phyloP scores from a whole-genome alignment of 192 early-diverging fungal genomes.

The Dissophora ornata region DNA sequence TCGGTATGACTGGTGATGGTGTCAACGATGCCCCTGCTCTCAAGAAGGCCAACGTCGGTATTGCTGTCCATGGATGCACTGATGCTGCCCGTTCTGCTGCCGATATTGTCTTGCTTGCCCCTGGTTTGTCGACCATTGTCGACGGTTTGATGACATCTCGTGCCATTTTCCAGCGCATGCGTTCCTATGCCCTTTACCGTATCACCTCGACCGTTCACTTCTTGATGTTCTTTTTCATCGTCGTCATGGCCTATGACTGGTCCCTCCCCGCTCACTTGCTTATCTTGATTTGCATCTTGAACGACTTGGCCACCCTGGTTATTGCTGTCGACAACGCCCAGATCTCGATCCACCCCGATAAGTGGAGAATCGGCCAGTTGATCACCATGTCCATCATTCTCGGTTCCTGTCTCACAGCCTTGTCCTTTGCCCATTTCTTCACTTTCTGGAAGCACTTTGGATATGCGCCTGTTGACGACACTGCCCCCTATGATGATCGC shows the following conservation, averaged over 20 bases:
- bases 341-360: constrained; percentile 88
- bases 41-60: constrained; percentile 98
- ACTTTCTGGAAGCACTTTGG: constrained; percentile 72
- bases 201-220: constrained; percentile 94
- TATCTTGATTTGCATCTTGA: constrained; percentile 87
- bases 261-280: constrained; percentile 80
- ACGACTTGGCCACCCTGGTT: constrained; percentile 87
- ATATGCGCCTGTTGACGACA: constrained; percentile 57
- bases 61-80: constrained; percentile 95
- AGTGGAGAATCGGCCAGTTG: constrained; percentile 91
- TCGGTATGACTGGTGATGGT: constrained; percentile 98
- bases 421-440: constrained; percentile 86
- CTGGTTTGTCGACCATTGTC: constrained; percentile 87
- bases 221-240: constrained; percentile 91
- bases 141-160: constrained; percentile 86
- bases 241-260: constrained; percentile 84
- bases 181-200: constrained; percentile 88
- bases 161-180: constrained; percentile 92
- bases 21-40: constrained; percentile 98
- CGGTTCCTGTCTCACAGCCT: constrained; percentile 73
- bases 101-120: constrained; percentile 92
- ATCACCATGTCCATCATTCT: constrained; percentile 81
- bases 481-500: constrained; percentile 32
- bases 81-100: constrained; percentile 96
- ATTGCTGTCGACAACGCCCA: constrained; percentile 91